A percentile compares a stretch with the other conserved stretches of the same genome.
phyloP scores from a whole-genome alignment of 1,284 basidiomycete species.

The Xerocomus minutiporus region DNA sequence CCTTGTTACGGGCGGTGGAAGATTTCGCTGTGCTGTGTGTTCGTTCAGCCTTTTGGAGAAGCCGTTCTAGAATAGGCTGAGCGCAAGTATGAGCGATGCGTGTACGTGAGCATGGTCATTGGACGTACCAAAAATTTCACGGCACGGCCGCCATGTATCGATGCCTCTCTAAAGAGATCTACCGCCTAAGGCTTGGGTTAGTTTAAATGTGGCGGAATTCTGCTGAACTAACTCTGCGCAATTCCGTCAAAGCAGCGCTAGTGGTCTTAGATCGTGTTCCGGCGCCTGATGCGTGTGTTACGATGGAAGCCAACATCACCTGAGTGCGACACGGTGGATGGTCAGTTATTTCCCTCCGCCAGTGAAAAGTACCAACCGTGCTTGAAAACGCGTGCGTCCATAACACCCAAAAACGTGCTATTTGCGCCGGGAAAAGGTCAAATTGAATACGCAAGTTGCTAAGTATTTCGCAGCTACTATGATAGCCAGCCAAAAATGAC shows the following conservation, averaged over 20 bases:
- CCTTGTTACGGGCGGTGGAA: slow-evolving; percentile 39
- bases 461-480: slow-evolving; percentile 56
- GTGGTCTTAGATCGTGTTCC: slow-evolving; percentile 61
- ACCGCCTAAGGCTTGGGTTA: slow-evolving; percentile 38
- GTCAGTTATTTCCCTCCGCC: background rate
- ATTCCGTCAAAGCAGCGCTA: slow-evolving; percentile 57
- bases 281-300: slow-evolving; percentile 45
- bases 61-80: slow-evolving; percentile 58
- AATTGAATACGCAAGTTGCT: slow-evolving; percentile 49
- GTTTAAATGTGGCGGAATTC: background rate
- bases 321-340: slow-evolving; percentile 21
- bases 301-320: slow-evolving; percentile 68
- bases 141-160: slow-evolving; percentile 57
- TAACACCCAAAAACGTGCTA: slow-evolving; percentile 60
- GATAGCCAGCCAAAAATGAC: slow-evolving; percentile 61
- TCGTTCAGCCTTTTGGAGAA: slow-evolving; percentile 57
- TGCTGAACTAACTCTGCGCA: slow-evolving; percentile 35
- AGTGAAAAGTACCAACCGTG: slow-evolving; percentile 38
- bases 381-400: slow-evolving; percentile 69
- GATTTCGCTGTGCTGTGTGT: slow-evolving; percentile 46
- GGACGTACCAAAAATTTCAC: slow-evolving; percentile 58
- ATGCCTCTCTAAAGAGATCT: slow-evolving; percentile 58
- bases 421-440: slow-evolving; percentile 50
- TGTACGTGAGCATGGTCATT: background rate
- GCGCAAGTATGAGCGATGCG: background rate